Percentiles rank a stretch among this genome's conserved stretches.
phyloP scores from a whole-genome alignment of 257 asterid genomes.

The Petunia secreta region DNA sequence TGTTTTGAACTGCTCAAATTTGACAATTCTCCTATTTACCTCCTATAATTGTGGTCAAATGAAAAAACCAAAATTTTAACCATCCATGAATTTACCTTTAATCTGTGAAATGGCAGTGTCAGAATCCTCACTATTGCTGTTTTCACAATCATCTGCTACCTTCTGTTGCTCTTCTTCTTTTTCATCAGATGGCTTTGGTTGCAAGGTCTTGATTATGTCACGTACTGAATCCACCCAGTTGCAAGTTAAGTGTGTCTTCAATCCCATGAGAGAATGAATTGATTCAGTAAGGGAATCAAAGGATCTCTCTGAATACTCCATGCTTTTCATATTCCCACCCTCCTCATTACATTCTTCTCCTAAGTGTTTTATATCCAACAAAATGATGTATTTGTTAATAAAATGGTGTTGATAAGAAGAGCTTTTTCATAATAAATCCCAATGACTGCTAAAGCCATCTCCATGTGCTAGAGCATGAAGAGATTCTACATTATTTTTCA shows the following conservation, averaged over 20 bases:
- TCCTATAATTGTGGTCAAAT: no score
- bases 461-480: slow-evolving; percentile 19
- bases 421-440: not conserved
- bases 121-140: not conserved
- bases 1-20: no score
- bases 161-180: not conserved
- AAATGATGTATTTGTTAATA: not conserved
- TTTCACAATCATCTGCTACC: not conserved
- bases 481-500: slow-evolving; percentile 15
- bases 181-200: not conserved
- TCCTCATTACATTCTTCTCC: not conserved
- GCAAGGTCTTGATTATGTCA: slow-evolving; percentile 23
- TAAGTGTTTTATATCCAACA: not conserved
- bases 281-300: slow-evolving; percentile 22
- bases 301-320: slow-evolving; percentile 21
- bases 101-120: slow-evolving; percentile 14
- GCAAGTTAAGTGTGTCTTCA: slow-evolving; percentile 15
- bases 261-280: slow-evolving; percentile 28
- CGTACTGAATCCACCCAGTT: slow-evolving; percentile 29
- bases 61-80: not conserved
- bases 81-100: slow-evolving; percentile 17
- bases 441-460: not conserved
- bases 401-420: not conserved
- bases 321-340: not conserved
- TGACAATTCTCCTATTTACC: no score